Base-by-base conservation (phyloP, 1,139 yeast species). In the Kodamaea plutei region DNA sequence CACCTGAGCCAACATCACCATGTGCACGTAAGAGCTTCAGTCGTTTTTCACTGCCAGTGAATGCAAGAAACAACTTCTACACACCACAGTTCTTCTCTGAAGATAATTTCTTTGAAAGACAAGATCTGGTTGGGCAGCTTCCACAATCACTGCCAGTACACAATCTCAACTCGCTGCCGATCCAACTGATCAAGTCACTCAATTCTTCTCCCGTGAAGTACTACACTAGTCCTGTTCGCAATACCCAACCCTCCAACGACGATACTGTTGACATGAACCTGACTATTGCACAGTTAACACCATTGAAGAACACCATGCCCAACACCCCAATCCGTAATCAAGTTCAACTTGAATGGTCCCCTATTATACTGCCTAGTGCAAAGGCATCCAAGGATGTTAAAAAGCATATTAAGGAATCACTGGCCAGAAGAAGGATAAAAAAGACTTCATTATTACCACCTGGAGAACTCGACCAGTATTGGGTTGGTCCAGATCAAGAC, bases 401-500 rank as follows among this genome's bases (percentile, higher is more conserved):
- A 28, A 50, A 45, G 33, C 70, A 67, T 22, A 63, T 68, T 28
- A 68, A 64, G 35, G 50, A 64, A 18, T 55, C 71, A 1, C 65
- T 68, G 9, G 40, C 41, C 4, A 59, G 67, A 33, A 58, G 70
- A 39, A 61, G 69, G 40, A 62, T 76, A 14, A 73, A 75, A 31
- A 74, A 74, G 42, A 73, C 81, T 2, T 80, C 95, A 0, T 76
- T 93, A 11, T 59, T 89, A 25, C 96, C 96, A 12, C 89, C 93
- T 2, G 96, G 96, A 4, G 84, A 84, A 35, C 75, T 91, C 20
- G 98, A 91, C 54, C 75, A 74, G 36, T 87, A 83, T 50, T 82
- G 93, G 61, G 69, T 65, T 14, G 94, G 94, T 0, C 95, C 95
- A 2, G 81, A 82, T 47, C 80, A 72, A 31, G 74, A 80, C 31